These are phyloP conservation scores for Auriscalpium microsporum DNA, from an alignment of 768 basidiomycete species.

Conservation along the genomic window DNA sequence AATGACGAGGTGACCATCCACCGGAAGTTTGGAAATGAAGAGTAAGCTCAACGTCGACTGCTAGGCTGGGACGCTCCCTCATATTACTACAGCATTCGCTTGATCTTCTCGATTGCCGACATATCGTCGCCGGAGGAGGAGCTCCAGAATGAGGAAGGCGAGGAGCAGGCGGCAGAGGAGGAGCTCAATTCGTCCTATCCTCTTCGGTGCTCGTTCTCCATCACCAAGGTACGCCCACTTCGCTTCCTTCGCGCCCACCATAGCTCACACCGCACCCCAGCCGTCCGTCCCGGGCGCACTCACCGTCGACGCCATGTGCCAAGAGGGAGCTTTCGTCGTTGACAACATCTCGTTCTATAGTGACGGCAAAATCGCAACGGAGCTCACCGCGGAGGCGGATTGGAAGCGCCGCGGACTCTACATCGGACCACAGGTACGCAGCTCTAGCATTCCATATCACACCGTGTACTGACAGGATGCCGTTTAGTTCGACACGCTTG, in stretches of 20 bases:
- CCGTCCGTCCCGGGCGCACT: constrained; percentile 52
- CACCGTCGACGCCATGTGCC: constrained; percentile 68
- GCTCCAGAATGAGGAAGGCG: constrained; percentile 30
- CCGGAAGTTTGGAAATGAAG: constrained; percentile 88
- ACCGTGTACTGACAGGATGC: neutral
- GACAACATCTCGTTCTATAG: constrained; percentile 86
- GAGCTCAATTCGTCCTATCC: constrained; percentile 45
- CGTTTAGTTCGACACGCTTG: constrained; percentile 79
- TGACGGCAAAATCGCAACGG: constrained; percentile 62
- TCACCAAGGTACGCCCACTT: constrained; percentile 61
- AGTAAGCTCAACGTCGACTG: constrained; percentile 37
- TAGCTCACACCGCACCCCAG: constrained; percentile 24
- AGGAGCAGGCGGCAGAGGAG: constrained; percentile 31
- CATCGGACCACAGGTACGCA: constrained; percentile 76
- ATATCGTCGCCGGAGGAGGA: constrained; percentile 43
- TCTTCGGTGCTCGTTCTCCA: constrained; percentile 69
- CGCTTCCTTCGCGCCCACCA: neutral
- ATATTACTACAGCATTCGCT: constrained; percentile 50
- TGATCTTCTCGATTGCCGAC: constrained; percentile 92
- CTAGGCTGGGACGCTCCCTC: neutral
- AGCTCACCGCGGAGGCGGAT: constrained; percentile 81
- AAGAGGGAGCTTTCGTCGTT: constrained; percentile 74
- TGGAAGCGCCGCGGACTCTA: constrained; percentile 90
- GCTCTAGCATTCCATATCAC: constrained; percentile 6
- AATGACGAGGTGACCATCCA: constrained; percentile 75